Percentiles rank a stretch among this genome's conserved stretches.
These are phyloP conservation scores for Trichoderma asperelloides DNA, from an alignment of 495 filamentous ascomycete species.

Conservation along the genomic window DNA sequence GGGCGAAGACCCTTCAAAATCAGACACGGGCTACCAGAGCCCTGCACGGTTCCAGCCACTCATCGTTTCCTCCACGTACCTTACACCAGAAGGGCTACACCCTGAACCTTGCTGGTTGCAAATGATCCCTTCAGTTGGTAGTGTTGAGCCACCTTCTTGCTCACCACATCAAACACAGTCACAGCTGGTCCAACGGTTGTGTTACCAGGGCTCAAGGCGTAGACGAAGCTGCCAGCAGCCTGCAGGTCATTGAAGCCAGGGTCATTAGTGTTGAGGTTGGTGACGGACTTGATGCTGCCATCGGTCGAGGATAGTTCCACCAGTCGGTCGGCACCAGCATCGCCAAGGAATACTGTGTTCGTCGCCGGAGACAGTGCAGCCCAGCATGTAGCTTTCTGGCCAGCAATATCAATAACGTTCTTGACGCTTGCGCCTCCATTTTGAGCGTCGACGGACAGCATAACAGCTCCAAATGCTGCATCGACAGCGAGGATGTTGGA, in stretches of 20 bases:
- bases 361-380: constrained; percentile 31
- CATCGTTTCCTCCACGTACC: not conserved
- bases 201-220: constrained; percentile 46
- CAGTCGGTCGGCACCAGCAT: constrained; percentile 40
- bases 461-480: constrained; percentile 42
- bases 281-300: constrained; percentile 29
- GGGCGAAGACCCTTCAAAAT: no score
- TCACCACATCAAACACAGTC: constrained; percentile 39
- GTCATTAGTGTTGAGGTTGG: constrained; percentile 38
- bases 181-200: constrained; percentile 35
- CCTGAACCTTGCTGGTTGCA: constrained; percentile 24
- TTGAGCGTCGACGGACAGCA: constrained; percentile 28
- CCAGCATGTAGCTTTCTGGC: constrained; percentile 51
- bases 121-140: constrained; percentile 23
- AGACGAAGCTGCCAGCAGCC: constrained; percentile 42
- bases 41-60: no score
- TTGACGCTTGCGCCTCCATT: constrained; percentile 16
- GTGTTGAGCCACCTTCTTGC: constrained; percentile 32
- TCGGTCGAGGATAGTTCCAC: constrained; percentile 41
- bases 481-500: constrained; percentile 43
- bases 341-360: constrained; percentile 44
- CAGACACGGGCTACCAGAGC: no score
- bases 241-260: constrained; percentile 46
- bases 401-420: constrained; percentile 25
- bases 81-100: constrained; percentile 22